phyloP scores from a whole-genome alignment of 2,329 filamentous ascomycete genomes.

The Keithomyces neogunnii region DNA sequence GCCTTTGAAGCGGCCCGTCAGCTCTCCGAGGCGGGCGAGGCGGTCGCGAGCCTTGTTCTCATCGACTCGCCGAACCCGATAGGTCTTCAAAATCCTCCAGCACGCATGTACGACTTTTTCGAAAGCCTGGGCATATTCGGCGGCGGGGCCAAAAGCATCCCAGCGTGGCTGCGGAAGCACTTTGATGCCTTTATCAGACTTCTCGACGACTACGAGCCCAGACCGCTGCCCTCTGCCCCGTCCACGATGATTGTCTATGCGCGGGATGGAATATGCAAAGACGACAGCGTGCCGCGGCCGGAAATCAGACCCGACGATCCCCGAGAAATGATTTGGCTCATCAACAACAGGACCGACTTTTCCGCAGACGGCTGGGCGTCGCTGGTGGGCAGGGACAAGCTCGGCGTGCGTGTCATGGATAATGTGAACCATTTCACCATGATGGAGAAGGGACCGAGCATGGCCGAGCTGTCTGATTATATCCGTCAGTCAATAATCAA shows the following conservation, averaged over 20 bases:
- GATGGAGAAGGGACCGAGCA: background rate
- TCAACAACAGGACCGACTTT: slow-evolving; percentile 65
- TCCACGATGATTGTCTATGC: slow-evolving; percentile 61
- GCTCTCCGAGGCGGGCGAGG: slow-evolving; percentile 46
- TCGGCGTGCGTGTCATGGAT: slow-evolving; percentile 4
- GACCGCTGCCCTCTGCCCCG: slow-evolving; percentile 40
- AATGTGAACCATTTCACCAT: background rate
- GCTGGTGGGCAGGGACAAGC: slow-evolving; percentile 39
- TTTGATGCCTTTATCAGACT: slow-evolving; percentile 61
- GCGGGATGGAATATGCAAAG: slow-evolving; percentile 62
- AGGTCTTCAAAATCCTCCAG: slow-evolving; percentile 57
- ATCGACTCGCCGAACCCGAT: slow-evolving; percentile 58
- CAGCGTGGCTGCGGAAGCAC: slow-evolving; percentile 63
- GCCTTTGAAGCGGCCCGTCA: slow-evolving; percentile 59
- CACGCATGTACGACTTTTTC: slow-evolving; percentile 57
- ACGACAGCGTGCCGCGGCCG: slow-evolving; percentile 43
- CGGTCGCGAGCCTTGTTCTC: slow-evolving; percentile 50
- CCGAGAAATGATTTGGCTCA: slow-evolving; percentile 46
- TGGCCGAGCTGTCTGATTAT: background rate
- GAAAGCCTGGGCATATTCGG: slow-evolving; percentile 63
- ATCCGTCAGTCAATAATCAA: no score
- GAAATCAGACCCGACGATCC: slow-evolving; percentile 8
- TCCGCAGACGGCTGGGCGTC: slow-evolving; percentile 64
- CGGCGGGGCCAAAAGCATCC: slow-evolving; percentile 47
- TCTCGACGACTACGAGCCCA: slow-evolving; percentile 58